These are phyloP conservation scores for Fraxinus sp. DNA, from an alignment of 305 asterid genomes.

Conservation along the genomic window DNA sequence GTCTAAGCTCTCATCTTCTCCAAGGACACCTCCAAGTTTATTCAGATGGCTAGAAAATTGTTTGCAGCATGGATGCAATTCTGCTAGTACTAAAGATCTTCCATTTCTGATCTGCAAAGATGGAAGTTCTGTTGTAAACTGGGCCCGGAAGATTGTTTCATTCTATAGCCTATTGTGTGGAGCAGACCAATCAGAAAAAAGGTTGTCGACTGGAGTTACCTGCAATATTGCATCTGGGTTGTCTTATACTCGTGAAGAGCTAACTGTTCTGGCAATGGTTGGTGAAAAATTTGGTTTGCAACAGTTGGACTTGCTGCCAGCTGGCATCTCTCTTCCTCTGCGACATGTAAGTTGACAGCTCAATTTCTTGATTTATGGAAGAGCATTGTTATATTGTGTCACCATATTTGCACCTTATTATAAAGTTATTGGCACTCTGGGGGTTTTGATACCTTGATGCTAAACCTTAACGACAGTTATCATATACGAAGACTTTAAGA, in stretches of 20 bases:
- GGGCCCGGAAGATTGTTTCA: slow-evolving; percentile 84
- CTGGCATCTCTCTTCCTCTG: slow-evolving; percentile 91
- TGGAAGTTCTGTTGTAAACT: slow-evolving; percentile 65
- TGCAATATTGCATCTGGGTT: slow-evolving; percentile 73
- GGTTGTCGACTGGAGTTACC: slow-evolving; percentile 76
- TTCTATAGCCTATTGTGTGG: slow-evolving; percentile 92
- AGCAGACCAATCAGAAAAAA: slow-evolving; percentile 58
- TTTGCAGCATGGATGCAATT: slow-evolving; percentile 65
- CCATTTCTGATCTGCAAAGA: slow-evolving; percentile 68
- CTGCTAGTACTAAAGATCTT: slow-evolving; percentile 61
- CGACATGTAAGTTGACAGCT: slow-evolving; percentile 77
- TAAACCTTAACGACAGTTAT: not conserved
- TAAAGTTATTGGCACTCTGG: not conserved
- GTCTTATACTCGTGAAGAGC: slow-evolving; percentile 64
- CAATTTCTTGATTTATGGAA: slow-evolving; percentile 5
- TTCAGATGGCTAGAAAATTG: slow-evolving; percentile 92
- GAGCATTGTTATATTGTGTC: slow-evolving; percentile 10
- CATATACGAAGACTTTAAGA: not conserved
- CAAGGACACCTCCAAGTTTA: slow-evolving; percentile 70
- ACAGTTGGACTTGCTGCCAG: slow-evolving; percentile 87
- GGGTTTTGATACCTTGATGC: not conserved
- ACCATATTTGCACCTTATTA: slow-evolving; percentile 7
- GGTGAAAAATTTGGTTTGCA: slow-evolving; percentile 93
- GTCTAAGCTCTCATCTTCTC: slow-evolving; percentile 31
- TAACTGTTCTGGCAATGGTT: slow-evolving; percentile 86